These are phyloP conservation scores for Euphorbia tirucalli DNA, from an alignment of 345 rosid species.

Conservation along the genomic window DNA sequence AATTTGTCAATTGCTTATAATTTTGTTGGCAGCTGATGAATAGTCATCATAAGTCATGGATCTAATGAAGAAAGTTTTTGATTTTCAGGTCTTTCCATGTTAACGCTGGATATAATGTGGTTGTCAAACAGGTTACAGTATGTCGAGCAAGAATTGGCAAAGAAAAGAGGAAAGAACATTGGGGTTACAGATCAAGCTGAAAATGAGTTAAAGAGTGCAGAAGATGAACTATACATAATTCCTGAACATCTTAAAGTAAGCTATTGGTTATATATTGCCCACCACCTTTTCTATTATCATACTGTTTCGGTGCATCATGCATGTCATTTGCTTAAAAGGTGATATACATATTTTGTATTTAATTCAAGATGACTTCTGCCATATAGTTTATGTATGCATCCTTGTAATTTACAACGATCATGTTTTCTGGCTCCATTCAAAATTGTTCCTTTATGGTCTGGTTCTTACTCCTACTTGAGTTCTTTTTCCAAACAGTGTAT, in stretches of 20 bases:
- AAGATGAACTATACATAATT: slow-evolving; percentile 83
- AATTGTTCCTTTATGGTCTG: background rate
- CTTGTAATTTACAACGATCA: background rate
- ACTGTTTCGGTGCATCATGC: background rate
- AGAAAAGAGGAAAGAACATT: slow-evolving; percentile 72
- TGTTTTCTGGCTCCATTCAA: background rate
- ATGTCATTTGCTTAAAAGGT: background rate
- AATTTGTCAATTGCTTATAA: background rate
- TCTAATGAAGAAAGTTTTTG: background rate
- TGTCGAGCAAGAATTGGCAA: slow-evolving; percentile 85
- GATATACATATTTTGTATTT: background rate
- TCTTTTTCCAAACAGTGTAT: background rate
- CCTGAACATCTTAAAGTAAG: slow-evolving; percentile 96
- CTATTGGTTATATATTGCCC: background rate
- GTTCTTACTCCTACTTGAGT: background rate
- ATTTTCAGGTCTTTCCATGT: background rate
- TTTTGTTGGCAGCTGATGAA: background rate
- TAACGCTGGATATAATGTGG: background rate
- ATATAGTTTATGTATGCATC: background rate
- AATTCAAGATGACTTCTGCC: background rate
- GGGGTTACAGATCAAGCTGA: slow-evolving; percentile 49
- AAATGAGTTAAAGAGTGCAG: slow-evolving; percentile 69
- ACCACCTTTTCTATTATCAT: background rate
- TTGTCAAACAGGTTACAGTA: slow-evolving; percentile 58
- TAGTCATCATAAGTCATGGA: background rate